Evolutionary conservation across 169 alveolate species (phyloP).

Genomic region (Eimeria acervulina): DNA sequence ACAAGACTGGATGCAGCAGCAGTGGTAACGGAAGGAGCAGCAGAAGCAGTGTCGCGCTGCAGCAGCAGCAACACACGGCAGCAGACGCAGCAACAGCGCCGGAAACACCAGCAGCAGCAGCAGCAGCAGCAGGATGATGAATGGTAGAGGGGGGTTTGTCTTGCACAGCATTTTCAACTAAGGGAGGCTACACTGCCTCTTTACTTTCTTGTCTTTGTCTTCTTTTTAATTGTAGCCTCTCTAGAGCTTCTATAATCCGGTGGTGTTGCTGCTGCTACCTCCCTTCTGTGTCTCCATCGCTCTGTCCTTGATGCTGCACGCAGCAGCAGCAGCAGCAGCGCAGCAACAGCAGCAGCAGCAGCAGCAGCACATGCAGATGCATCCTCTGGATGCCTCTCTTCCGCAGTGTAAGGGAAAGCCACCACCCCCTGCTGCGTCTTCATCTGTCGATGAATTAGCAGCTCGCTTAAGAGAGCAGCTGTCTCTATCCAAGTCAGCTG

Average conservation of each 20-base stretch:
- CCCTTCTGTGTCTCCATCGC: not conserved
- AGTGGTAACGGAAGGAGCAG: conserved; percentile 28
- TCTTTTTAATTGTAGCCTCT: not conserved
- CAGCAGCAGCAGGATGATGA: not conserved
- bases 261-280: not conserved
- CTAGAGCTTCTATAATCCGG: not conserved
- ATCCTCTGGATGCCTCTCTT: not conserved
- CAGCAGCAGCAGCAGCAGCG: not conserved
- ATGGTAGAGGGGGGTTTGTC: not conserved
- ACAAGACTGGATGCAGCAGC: not conserved
- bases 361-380: conserved; percentile 39
- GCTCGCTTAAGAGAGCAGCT: not conserved
- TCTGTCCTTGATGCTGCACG: not conserved
- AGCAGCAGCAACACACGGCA: not conserved
- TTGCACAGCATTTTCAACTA: not conserved
- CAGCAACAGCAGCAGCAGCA: conserved; percentile 10
- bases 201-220: not conserved
- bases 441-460: not conserved
- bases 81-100: not conserved
- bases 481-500: not conserved
- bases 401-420: not conserved
- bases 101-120: not conserved
- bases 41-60: not conserved
- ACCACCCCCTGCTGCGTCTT: conserved; percentile 16
- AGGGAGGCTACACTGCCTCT: not conserved